phyloP scores from a whole-genome alignment of 78 protist species.

The Trichosphaerium sp. region DNA sequence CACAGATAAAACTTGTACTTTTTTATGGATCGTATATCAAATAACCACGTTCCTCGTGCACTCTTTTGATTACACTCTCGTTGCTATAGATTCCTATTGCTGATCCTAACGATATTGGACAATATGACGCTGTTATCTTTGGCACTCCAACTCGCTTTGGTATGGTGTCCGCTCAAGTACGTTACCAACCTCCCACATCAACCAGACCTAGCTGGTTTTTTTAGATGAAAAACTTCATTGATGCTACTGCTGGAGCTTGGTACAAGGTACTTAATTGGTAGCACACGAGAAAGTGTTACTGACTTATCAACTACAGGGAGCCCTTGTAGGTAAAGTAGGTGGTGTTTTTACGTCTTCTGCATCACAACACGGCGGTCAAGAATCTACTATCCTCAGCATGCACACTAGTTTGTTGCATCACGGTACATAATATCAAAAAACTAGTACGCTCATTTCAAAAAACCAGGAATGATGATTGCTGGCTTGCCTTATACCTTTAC shows the following conservation, averaged over 20 bases:
- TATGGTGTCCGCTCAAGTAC: slow-evolving; percentile 34
- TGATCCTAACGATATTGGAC: not conserved
- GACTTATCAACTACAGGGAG: not conserved
- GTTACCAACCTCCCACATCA: no score
- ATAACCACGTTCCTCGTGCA: no score
- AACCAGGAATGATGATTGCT: no score
- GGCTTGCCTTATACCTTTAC: no score
- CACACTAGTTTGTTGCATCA: slow-evolving; percentile 19
- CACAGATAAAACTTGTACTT: no score
- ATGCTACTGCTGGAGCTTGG: slow-evolving; percentile 8
- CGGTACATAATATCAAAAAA: slow-evolving; percentile 20
- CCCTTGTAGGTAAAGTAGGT: slow-evolving; percentile 31
- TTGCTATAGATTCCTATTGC: not conserved
- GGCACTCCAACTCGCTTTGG: slow-evolving; percentile 54
- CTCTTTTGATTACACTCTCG: no score
- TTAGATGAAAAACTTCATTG: slow-evolving; percentile 21
- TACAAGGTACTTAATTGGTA: not conserved
- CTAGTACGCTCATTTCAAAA: no score
- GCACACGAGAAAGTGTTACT: no score
- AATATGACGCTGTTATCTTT: slow-evolving; percentile 25
- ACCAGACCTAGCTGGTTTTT: no score
- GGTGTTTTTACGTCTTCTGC: slow-evolving; percentile 27
- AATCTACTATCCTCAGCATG: slow-evolving; percentile 15
- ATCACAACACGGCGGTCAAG: slow-evolving; percentile 44
- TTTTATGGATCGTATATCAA: no score